phyloP scores from a whole-genome alignment of 768 basidiomycete species.

The Psilocybe sp. region DNA sequence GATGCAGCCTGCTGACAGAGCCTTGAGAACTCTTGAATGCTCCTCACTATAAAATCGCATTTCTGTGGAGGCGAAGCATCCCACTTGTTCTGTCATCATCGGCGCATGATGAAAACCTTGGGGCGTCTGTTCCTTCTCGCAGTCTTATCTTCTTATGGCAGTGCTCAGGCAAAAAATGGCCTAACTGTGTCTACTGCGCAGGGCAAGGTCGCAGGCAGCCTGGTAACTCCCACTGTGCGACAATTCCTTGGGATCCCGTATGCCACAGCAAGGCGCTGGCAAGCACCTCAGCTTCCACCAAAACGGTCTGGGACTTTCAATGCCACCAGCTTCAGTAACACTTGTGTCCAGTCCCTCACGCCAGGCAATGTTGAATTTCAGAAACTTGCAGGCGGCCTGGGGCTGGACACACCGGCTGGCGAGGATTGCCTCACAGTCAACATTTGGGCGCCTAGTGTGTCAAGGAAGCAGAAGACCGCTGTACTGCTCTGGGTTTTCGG shows the following conservation, averaged over 20 bases:
- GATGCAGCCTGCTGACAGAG: too few relatives aligned
- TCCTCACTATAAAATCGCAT: too few relatives aligned
- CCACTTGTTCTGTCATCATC: too few relatives aligned
- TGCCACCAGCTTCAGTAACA: conserved; percentile 27
- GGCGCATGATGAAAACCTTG: too few relatives aligned
- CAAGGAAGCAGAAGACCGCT: conserved; percentile 31
- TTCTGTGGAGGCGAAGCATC: too few relatives aligned
- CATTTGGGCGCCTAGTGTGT: conserved; percentile 32
- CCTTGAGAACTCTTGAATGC: too few relatives aligned
- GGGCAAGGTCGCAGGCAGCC: conserved; percentile 28
- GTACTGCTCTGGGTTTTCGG: conserved; percentile 37
- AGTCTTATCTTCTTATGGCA: too few relatives aligned
- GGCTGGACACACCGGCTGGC: conserved; percentile 26
- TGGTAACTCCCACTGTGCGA: conserved; percentile 24
- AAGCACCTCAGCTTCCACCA: conserved; percentile 24
- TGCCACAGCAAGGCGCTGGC: conserved; percentile 31
- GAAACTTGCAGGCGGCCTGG: conserved; percentile 19
- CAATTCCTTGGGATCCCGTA: conserved; percentile 34
- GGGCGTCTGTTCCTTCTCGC: too few relatives aligned
- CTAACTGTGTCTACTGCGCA: conserved; percentile 27
- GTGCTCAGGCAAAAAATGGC: conserved; percentile 8
- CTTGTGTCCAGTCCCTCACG: conserved; percentile 25
- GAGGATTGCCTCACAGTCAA: conserved; percentile 37
- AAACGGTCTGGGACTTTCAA: conserved; percentile 14
- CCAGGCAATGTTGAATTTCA: conserved; percentile 21